These are phyloP conservation scores for Starmera caribaea DNA, from an alignment of 805 yeast species.

Conservation along the genomic window DNA sequence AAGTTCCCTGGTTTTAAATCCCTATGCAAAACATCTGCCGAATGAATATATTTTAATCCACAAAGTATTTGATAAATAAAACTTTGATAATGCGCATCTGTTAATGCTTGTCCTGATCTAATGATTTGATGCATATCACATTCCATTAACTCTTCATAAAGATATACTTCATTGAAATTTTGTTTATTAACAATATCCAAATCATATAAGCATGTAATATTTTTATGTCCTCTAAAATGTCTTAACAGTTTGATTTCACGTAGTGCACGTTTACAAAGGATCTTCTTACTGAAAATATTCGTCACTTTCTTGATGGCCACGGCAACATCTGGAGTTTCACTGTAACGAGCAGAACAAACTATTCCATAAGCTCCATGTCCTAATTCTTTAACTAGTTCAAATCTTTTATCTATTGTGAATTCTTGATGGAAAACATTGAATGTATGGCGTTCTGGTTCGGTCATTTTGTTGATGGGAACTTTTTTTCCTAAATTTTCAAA, in stretches of 20 bases:
- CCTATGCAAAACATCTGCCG: slow-evolving; percentile 88
- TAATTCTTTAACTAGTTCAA: slow-evolving; percentile 82
- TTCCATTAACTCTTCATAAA: slow-evolving; percentile 96
- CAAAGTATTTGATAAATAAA: slow-evolving; percentile 88
- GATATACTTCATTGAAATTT: slow-evolving; percentile 84
- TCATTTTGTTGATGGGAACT: slow-evolving; percentile 4
- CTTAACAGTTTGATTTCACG: slow-evolving; percentile 84
- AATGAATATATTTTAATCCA: slow-evolving; percentile 82
- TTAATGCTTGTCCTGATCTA: slow-evolving; percentile 83
- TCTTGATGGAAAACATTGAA: slow-evolving; percentile 80
- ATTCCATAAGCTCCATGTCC: slow-evolving; percentile 99
- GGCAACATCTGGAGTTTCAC: slow-evolving; percentile 60
- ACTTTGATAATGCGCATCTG: slow-evolving; percentile 92
- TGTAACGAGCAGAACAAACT: slow-evolving; percentile 87
- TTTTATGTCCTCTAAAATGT: slow-evolving; percentile 93
- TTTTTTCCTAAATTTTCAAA: too few relatives aligned
- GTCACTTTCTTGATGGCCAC: slow-evolving; percentile 97
- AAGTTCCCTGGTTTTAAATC: slow-evolving; percentile 93
- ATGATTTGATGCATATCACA: slow-evolving; percentile 98
- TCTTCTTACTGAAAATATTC: slow-evolving; percentile 84
- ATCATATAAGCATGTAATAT: slow-evolving; percentile 91
- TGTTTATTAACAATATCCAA: slow-evolving; percentile 67
- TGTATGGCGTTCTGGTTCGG: slow-evolving; percentile 31
- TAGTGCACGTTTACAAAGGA: slow-evolving; percentile 83
- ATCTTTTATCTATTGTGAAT: slow-evolving; percentile 82